Base-by-base conservation (phyloP, 1,284 basidiomycete genomes). In the Malassezia vespertilionis region DNA sequence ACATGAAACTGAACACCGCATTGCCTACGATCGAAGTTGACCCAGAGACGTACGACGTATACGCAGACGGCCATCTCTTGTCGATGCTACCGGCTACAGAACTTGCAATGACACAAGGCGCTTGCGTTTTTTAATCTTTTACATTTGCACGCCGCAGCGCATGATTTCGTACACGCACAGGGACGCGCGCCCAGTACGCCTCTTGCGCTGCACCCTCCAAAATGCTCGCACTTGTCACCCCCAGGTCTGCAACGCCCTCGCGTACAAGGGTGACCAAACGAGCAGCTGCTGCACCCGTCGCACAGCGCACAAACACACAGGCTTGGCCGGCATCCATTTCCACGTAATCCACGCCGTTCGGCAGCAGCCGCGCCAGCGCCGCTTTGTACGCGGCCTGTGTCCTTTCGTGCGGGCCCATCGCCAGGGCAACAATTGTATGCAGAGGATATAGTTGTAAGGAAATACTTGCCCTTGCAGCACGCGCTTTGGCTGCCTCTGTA, bases 1-100 rank as follows among this genome's bases (percentile, higher is more conserved):
- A 90, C 68, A 90, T 96, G 87, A 96, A 93, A 74, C 84, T 81
- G 78, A 97, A 97, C 72, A 76, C 80, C 49, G 73, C 76, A 40
- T 80, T 80, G 55, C 93, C 91, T 2, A 76, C 76, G 68, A 85
- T 97, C 79, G 75, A 58, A 11, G 90, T 97, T 33, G 86, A 97
- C 70, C 85, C 93, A 0, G 91, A 97, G 74, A 85, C 77, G 44
- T 65, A 36, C 40, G 54, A 52, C 15, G 65, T 68, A 18, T 41
- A 46, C 7, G 63, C 65, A 3, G 59, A 49, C 11, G 62, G 61
- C 3, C 42, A 55, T 15, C 35, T 59, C 14, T 50, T 62, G 40
- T 59, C 56, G 10, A 55, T 65, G 0, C 60, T 61, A 0, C 56
- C 64, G 1, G 60, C 65, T n/a, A 57, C 55, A 2, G 38, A 44